Evolutionary conservation across 2,329 filamentous ascomycete species (phyloP).

Genomic region (Cytospora piceicola): DNA sequence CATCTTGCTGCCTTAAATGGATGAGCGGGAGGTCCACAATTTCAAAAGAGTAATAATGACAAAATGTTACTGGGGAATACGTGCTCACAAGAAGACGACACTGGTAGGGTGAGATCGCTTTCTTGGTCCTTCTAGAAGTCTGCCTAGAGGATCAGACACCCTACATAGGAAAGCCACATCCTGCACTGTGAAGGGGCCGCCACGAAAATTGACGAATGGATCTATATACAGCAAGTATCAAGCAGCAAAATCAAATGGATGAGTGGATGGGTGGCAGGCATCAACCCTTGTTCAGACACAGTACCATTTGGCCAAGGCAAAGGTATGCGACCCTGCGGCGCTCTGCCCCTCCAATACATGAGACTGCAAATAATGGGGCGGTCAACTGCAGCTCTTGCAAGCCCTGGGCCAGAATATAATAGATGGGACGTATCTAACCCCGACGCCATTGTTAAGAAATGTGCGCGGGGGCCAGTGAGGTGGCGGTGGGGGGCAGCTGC

Average conservation of each 20-base stretch:
- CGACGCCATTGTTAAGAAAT: slow-evolving; percentile 8
- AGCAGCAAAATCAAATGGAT: slow-evolving; percentile 1
- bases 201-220: background rate
- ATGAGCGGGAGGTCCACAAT: slow-evolving; percentile 2
- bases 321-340: slow-evolving; percentile 15
- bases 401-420: background rate
- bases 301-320: background rate
- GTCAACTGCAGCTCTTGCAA: background rate
- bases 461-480: slow-evolving; percentile 9
- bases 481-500: slow-evolving; percentile 11
- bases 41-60: slow-evolving; percentile 1
- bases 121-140: slow-evolving; percentile 1
- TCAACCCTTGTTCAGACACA: background rate
- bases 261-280: slow-evolving; percentile 12
- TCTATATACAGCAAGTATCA: background rate
- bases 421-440: slow-evolving; percentile 2
- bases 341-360: background rate
- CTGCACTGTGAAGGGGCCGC: slow-evolving; percentile 19
- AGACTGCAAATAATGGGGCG: background rate
- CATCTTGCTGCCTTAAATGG: slow-evolving; percentile 4
- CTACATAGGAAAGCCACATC: slow-evolving; percentile 17
- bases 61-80: slow-evolving; percentile 10
- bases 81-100: slow-evolving; percentile 9
- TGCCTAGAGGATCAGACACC: slow-evolving; percentile 19
- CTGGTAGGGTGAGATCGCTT: slow-evolving; percentile 17